Evolutionary conservation across 768 basidiomycete species (phyloP).

Genomic region (Boletus reticuloceps): DNA sequence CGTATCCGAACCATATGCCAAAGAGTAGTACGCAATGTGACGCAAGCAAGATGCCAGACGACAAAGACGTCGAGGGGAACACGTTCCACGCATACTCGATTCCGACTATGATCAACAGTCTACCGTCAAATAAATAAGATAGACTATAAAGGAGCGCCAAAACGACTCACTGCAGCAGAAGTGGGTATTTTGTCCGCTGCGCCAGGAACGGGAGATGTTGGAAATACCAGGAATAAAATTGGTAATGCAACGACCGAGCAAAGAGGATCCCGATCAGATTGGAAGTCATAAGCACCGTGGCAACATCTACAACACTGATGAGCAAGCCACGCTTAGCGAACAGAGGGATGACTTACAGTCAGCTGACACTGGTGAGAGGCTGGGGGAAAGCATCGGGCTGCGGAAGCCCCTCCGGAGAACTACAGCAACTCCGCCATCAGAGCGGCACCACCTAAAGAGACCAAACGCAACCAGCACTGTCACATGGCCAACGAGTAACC

Average conservation of each 20-base stretch:
- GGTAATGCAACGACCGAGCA: constrained; percentile 94
- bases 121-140: constrained; percentile 28
- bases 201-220: constrained; percentile 83
- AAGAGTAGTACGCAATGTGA: constrained; percentile 51
- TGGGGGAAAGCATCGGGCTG: constrained; percentile 49
- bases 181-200: constrained; percentile 69
- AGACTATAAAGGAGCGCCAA: not conserved
- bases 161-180: constrained; percentile 54
- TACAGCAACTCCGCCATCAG: constrained; percentile 61
- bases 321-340: constrained; percentile 9
- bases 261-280: constrained; percentile 91
- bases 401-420: constrained; percentile 56
- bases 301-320: constrained; percentile 53
- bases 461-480: constrained; percentile 62
- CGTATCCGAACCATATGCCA: constrained; percentile 54
- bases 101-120: constrained; percentile 53
- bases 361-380: constrained; percentile 44
- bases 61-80: constrained; percentile 73
- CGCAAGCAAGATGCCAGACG: constrained; percentile 53
- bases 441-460: constrained; percentile 69
- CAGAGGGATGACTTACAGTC: constrained; percentile 52
- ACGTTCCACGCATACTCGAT: constrained; percentile 90
- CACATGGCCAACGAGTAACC: constrained; percentile 67
- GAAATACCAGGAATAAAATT: constrained; percentile 98
- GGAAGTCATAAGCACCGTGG: constrained; percentile 82